phyloP scores from a whole-genome alignment of 202 grass and related monocot species.

The Schoenoplectus tabernaemontani region DNA sequence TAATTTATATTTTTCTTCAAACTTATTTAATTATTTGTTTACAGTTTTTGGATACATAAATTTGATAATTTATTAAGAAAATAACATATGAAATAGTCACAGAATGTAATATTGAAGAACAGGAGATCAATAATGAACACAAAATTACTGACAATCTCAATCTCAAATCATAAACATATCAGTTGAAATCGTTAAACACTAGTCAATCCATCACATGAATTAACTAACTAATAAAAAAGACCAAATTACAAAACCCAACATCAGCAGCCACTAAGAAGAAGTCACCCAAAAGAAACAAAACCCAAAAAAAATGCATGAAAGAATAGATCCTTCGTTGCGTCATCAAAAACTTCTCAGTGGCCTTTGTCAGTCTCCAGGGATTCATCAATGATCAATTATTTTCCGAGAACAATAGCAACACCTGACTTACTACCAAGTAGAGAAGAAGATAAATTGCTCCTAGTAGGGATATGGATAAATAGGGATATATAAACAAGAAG shows the following conservation, averaged over 20 bases:
- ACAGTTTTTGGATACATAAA: background rate
- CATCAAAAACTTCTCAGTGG: slow-evolving; percentile 23
- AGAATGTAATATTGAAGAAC: background rate
- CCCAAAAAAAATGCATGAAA: slow-evolving; percentile 15
- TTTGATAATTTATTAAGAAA: background rate
- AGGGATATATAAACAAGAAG: background rate
- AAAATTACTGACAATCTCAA: slow-evolving; percentile 11
- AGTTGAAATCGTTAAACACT: background rate
- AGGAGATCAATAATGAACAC: background rate
- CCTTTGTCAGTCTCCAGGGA: slow-evolving; percentile 3
- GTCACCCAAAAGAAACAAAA: slow-evolving; percentile 2
- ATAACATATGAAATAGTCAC: background rate
- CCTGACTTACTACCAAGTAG: slow-evolving; percentile 1
- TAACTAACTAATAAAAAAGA: slow-evolving; percentile 15
- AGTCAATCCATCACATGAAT: slow-evolving; percentile 11
- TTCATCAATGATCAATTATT: slow-evolving; percentile 28
- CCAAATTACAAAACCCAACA: slow-evolving; percentile 19
- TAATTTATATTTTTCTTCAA: background rate
- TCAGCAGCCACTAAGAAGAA: slow-evolving; percentile 21
- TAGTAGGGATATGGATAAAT: slow-evolving; percentile 17
- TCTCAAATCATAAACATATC: slow-evolving; percentile 12
- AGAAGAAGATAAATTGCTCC: background rate
- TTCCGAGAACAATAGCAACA: slow-evolving; percentile 5
- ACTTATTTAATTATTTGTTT: background rate
- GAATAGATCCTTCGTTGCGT: background rate